Conservation (phyloP, 257 asterid genomes). For the Solanum chmielewskii region DNA sequence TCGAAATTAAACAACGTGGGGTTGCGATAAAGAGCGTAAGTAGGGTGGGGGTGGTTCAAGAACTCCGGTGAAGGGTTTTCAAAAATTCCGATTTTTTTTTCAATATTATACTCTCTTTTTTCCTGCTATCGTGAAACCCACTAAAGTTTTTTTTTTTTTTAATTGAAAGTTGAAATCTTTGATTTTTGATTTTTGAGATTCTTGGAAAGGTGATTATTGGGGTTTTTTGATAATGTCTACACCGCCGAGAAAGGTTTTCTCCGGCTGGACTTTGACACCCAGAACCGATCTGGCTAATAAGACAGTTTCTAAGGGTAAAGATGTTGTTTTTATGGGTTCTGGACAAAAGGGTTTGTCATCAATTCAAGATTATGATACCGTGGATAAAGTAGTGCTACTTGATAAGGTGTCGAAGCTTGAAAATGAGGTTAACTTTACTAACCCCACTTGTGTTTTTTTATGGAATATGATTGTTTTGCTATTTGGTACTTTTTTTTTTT, state of each 20-base stretch:
- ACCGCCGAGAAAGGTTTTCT: slow-evolving; percentile 58
- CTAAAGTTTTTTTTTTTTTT: background rate
- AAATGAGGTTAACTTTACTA: slow-evolving; percentile 45
- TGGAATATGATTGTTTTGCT: background rate
- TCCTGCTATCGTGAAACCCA: background rate
- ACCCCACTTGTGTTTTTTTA: background rate
- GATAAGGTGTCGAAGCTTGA: slow-evolving; percentile 54
- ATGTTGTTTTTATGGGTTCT: slow-evolving; percentile 16
- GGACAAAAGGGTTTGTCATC: background rate
- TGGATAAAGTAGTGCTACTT: slow-evolving; percentile 23
- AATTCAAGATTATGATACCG: background rate
- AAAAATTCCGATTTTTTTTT: background rate
- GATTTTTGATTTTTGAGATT: background rate
- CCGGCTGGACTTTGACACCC: slow-evolving; percentile 51
- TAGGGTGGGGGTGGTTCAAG: background rate
- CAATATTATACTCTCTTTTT: background rate
- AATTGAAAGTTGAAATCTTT: background rate
- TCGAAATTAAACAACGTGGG: background rate
- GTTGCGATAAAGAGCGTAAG: background rate
- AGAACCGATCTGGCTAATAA: slow-evolving; percentile 29
- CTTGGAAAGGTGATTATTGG: background rate
- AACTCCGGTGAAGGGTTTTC: background rate
- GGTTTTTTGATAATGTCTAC: slow-evolving; percentile 41
- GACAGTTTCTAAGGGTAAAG: slow-evolving; percentile 30
- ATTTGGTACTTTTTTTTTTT: background rate